Evolutionary conservation across 306 rosid species (phyloP), one percentile per base, ranked within the genome.

Genomic region (Clitoria ternatea): DNA sequence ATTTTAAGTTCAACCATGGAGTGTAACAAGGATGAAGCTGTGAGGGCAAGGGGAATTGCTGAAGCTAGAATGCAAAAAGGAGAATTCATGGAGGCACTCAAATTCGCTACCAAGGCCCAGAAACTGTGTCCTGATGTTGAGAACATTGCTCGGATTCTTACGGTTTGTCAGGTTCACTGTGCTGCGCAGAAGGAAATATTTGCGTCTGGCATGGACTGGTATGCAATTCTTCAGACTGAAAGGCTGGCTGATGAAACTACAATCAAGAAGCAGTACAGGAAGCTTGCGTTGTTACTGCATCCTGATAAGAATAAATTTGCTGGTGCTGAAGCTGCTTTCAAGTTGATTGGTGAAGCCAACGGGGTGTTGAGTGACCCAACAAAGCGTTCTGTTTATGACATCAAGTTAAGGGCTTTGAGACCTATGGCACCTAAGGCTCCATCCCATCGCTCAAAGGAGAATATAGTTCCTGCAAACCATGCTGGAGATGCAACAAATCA

Each of bases 291-390:
- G 49, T 77, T 85, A 23, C 97, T 93, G 56, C 98, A 93, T 78
- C 98, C 98, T 17, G 98, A 93, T 79, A 93, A 93, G 76, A 93
- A 90, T 60, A 90, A 88, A 50, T 87, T 90, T 83, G 65, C 88
- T 32, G 96, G 98, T 57, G 97, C 98, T 0, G 98, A 93, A 73
- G 87, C 94, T 77, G 98, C 98, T 76, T 93, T 93, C 79, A 93
- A 93, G 84, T 68, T 88, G 70, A 74, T 90, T 52, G 96, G 86
- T 49, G 96, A 93, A 76, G 98, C 97, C 50, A 80, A 93, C 39
- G 80, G 90, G 68, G 66, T 90, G 23, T 88, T 93, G 53, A 23
- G 77, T 19, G 97, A 93, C 83, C 77, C 63, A 70, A 66, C 74
- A 24, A 88, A 77, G 22, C 93, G 94, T 4, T 55, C 77, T 20